A percentile compares a stretch with the other conserved stretches of the same genome.
Conservation (phyloP, 331 rosid genomes). For the Acacia concinna region DNA sequence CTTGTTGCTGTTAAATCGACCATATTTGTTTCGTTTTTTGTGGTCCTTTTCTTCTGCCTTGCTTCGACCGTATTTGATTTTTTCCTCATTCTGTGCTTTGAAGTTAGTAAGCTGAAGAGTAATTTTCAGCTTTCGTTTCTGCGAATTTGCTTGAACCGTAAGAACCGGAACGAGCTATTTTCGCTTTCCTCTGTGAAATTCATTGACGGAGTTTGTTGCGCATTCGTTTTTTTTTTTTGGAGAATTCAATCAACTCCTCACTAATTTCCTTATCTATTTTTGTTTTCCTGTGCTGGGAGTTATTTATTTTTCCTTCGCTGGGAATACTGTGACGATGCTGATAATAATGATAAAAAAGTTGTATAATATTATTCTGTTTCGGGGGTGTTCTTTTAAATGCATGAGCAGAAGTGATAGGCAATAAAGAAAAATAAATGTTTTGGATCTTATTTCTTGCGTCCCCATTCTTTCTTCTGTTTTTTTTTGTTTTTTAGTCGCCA, state of each 20-base stretch:
- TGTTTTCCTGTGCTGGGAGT: not conserved
- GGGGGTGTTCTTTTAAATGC: constrained; percentile 36
- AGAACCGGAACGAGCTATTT: not conserved
- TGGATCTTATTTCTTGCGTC: constrained; percentile 34
- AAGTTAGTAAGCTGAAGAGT: constrained; percentile 7
- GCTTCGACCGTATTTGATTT: constrained; percentile 3
- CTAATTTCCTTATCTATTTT: not conserved
- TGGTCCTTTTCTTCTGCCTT: constrained; percentile 6
- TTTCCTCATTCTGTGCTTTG: constrained; percentile 33
- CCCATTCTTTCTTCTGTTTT: constrained; percentile 14
- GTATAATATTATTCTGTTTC: constrained; percentile 4
- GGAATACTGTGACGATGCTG: not conserved
- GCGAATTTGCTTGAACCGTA: not conserved
- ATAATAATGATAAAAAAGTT: not conserved
- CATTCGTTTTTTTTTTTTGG: constrained; percentile 29
- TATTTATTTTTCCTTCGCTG: constrained; percentile 17
- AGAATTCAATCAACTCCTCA: not conserved
- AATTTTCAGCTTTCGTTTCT: constrained; percentile 14
- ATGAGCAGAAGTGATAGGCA: constrained; percentile 9
- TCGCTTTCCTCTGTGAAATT: not conserved
- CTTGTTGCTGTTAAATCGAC: not conserved
- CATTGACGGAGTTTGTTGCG: not conserved
- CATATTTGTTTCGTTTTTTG: constrained; percentile 1
- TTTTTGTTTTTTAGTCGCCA: constrained; percentile 37
- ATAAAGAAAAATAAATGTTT: constrained; percentile 32